Conservation (phyloP, 2,329 filamentous ascomycete species). For the Ramularia endophylla region DNA sequence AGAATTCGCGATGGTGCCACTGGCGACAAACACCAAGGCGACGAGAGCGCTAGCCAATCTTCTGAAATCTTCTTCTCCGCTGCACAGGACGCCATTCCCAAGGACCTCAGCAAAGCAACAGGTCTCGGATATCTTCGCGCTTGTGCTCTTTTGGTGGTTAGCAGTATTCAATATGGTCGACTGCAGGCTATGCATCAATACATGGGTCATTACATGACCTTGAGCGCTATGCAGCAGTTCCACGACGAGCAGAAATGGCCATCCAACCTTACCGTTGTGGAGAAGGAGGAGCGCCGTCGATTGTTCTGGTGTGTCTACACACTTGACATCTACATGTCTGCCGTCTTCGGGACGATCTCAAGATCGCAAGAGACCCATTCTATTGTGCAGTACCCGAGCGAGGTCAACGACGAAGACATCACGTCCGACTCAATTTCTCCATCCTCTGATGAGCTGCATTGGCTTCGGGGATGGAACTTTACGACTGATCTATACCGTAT, state of each 20-base stretch:
- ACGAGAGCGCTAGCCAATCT: constrained; percentile 20
- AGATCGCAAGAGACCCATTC: constrained; percentile 42
- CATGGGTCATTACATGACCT: constrained; percentile 46
- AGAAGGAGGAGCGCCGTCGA: constrained; percentile 45
- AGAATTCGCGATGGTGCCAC: constrained; percentile 47
- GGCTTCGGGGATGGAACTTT: constrained; percentile 55
- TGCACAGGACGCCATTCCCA: constrained; percentile 36
- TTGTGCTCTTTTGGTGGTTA: constrained; percentile 46
- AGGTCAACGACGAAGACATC: constrained; percentile 44
- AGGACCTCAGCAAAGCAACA: constrained; percentile 32
- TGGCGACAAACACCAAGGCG: constrained; percentile 26
- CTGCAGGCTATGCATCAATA: constrained; percentile 47
- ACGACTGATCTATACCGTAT: constrained; percentile 52
- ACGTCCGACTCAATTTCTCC: constrained; percentile 20
- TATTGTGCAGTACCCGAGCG: constrained; percentile 45
- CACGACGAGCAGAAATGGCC: constrained; percentile 53
- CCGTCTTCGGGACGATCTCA: constrained; percentile 47
- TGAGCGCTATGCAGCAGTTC: constrained; percentile 45
- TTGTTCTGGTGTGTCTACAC: constrained; percentile 55
- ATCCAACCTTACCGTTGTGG: constrained; percentile 37
- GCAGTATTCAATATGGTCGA: constrained; percentile 48
- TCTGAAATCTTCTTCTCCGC: constrained; percentile 43
- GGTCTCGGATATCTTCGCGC: constrained; percentile 41
- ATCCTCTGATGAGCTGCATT: constrained; percentile 30
- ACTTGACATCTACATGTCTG: constrained; percentile 49